These are phyloP conservation scores for Sarocladiaceae sp. DNA, from an alignment of 2,329 filamentous ascomycete species.

Conservation along the genomic window DNA sequence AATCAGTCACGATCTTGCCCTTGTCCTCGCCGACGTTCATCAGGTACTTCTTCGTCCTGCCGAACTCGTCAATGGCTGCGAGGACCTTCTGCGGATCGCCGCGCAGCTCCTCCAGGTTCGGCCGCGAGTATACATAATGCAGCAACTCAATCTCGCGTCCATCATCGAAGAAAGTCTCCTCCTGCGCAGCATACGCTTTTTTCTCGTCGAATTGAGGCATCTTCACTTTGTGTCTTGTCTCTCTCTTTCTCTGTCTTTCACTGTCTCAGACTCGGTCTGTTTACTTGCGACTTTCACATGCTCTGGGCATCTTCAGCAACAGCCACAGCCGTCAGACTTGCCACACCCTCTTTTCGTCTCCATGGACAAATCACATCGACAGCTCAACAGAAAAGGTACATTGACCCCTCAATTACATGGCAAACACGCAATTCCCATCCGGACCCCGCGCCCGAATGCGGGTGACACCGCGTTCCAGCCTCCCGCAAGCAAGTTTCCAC, in stretches of 20 bases:
- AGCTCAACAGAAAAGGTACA: neutral
- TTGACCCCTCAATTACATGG: conserved; percentile 1
- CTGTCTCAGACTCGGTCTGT: no score
- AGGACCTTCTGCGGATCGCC: conserved; percentile 62
- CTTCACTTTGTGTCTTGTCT: neutral
- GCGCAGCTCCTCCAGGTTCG: conserved; percentile 58
- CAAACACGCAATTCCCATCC: conserved; percentile 5
- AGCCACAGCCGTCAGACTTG: neutral
- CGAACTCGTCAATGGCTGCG: conserved; percentile 65
- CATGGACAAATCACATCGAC: neutral
- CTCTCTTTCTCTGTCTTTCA: no score
- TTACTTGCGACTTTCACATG: no score
- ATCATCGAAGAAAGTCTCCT: conserved; percentile 54
- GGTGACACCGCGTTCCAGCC: neutral
- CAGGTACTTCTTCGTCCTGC: conserved; percentile 58
- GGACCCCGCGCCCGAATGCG: neutral
- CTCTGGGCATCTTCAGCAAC: neutral
- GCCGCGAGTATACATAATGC: conserved; percentile 61
- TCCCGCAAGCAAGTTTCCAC: neutral
- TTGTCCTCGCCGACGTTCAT: conserved; percentile 80
- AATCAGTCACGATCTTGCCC: conserved; percentile 62
- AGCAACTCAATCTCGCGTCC: conserved; percentile 71
- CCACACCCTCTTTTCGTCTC: neutral
- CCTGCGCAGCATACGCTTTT: conserved; percentile 37
- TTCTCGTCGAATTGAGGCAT: conserved; percentile 27